These are phyloP conservation scores for Aspergillus pseudotamarii DNA, from an alignment of 2,329 filamentous ascomycete species.

Conservation along the genomic window DNA sequence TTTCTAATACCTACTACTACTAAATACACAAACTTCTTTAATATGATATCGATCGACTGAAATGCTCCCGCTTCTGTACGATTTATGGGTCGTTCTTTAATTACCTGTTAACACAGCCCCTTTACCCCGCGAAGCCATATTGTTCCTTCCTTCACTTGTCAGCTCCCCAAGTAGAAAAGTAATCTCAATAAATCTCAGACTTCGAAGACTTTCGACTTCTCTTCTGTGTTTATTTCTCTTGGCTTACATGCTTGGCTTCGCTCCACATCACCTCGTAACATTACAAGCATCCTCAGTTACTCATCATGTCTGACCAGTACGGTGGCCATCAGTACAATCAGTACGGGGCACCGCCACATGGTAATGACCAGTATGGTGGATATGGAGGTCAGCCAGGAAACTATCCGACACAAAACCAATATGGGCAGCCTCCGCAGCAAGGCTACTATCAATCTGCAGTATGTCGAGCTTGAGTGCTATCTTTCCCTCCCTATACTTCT, in stretches of 20 bases:
- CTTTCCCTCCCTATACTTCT: neutral
- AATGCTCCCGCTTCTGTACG: neutral
- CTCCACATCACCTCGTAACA: neutral
- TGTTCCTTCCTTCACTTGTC: conserved; percentile 3
- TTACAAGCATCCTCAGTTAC: neutral
- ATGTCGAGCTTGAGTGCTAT: neutral
- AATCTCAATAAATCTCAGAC: neutral
- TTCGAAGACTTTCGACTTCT: no score
- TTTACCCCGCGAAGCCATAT: neutral
- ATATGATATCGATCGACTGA: neutral
- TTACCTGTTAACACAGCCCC: neutral
- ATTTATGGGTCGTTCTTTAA: neutral
- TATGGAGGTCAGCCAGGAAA: conserved; percentile 26
- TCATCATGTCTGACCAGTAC: conserved; percentile 22
- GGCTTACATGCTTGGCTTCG: neutral
- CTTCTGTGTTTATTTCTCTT: neutral
- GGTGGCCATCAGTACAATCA: conserved; percentile 25
- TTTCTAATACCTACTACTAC: neutral
- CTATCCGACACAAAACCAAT: conserved; percentile 24
- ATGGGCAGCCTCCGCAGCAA: conserved; percentile 25
- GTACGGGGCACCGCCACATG: conserved; percentile 21
- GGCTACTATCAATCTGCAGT: conserved; percentile 22
- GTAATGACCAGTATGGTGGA: conserved; percentile 12
- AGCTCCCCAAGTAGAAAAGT: neutral
- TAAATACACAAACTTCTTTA: neutral